phyloP scores from a whole-genome alignment of 306 rosid genomes.

The Ziziphus jujuba region DNA sequence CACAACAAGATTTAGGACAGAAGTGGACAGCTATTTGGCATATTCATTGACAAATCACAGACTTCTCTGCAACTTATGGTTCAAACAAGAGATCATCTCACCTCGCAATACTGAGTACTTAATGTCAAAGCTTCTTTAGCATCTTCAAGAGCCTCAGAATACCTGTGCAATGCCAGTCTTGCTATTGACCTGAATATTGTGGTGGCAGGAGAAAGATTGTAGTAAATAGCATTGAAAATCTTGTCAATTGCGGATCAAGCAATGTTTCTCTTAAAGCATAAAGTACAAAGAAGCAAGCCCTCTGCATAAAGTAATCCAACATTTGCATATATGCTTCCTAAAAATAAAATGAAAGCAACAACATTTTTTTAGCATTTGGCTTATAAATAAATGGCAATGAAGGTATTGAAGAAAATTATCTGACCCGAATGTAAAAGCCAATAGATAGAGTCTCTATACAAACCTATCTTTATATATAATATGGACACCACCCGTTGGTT shows the following conservation, averaged over 20 bases:
- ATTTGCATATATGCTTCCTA: too few species aligned
- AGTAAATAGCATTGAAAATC: background rate
- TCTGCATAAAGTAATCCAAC: too few species aligned
- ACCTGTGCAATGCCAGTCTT: slow-evolving; percentile 65
- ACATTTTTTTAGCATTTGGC: too few species aligned
- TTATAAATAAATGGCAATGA: too few species aligned
- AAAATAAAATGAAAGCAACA: too few species aligned
- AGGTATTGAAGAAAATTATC: too few species aligned
- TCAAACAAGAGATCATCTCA: slow-evolving; percentile 26
- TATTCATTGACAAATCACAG: slow-evolving; percentile 3
- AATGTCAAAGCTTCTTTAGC: slow-evolving; percentile 61
- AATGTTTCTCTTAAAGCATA: too few species aligned
- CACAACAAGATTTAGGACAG: background rate
- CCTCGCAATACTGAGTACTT: slow-evolving; percentile 70
- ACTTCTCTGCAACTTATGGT: background rate
- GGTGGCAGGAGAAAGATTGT: slow-evolving; percentile 5
- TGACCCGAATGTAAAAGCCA: background rate
- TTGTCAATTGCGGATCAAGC: background rate
- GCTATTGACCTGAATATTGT: slow-evolving; percentile 58
- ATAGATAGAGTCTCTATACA: background rate
- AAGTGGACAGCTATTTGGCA: background rate
- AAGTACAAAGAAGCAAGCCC: too few species aligned
- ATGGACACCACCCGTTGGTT: slow-evolving; percentile 76
- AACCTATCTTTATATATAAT: slow-evolving; percentile 69
- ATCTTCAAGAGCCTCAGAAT: slow-evolving; percentile 70